phyloP scores from a whole-genome alignment of 2,329 filamentous ascomycete species.

The Hymenoscyphus fraxineus region DNA sequence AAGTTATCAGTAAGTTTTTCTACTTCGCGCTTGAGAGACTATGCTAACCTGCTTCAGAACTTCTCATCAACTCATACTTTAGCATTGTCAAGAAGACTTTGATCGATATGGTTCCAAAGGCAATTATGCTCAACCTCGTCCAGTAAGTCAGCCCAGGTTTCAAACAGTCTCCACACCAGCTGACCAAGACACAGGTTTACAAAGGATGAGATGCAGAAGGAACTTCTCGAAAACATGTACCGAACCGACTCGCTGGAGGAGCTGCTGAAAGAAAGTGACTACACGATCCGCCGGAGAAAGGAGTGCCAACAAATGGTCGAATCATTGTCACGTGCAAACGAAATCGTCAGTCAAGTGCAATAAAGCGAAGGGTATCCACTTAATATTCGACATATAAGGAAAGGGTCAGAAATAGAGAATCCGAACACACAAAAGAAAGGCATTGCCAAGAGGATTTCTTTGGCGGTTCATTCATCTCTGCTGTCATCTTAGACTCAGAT shows the following conservation, averaged over 20 bases:
- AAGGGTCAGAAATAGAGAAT: not conserved
- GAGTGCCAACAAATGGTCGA: slow-evolving; percentile 99
- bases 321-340: slow-evolving; percentile 79
- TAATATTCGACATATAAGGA: not conserved
- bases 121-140: slow-evolving; percentile 95
- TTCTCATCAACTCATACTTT: slow-evolving; percentile 94
- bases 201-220: slow-evolving; percentile 97
- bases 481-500: not conserved
- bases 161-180: not conserved
- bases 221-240: slow-evolving; percentile 97
- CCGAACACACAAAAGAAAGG: not conserved
- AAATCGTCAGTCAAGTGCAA: slow-evolving; percentile 82
- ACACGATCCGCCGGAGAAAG: slow-evolving; percentile 89
- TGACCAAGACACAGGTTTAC: slow-evolving; percentile 59
- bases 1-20: slow-evolving; percentile 81
- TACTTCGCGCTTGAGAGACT: not conserved
- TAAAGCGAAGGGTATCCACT: slow-evolving; percentile 19
- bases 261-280: slow-evolving; percentile 95
- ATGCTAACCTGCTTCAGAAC: slow-evolving; percentile 53
- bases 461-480: not conserved
- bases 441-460: not conserved
- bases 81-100: slow-evolving; percentile 97
- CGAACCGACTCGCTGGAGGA: slow-evolving; percentile 85
- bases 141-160: slow-evolving; percentile 58
- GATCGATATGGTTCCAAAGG: slow-evolving; percentile 99